Base-by-base conservation (phyloP, 1,284 basidiomycete genomes). In the Ustilago cynodontis region DNA sequence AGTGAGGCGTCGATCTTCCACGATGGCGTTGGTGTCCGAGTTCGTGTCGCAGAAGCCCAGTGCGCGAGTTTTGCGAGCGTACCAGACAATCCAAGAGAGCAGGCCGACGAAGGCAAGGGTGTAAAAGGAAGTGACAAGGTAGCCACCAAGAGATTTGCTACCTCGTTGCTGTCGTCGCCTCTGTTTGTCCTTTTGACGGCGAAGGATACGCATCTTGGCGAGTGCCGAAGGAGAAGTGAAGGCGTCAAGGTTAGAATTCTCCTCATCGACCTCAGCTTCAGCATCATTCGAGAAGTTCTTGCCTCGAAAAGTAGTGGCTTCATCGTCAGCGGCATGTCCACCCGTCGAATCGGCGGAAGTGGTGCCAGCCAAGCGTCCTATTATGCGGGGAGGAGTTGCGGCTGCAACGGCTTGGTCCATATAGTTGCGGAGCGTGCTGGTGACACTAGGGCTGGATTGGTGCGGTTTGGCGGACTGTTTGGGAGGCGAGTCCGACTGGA, bases 11-110 rank as follows among this genome's bases (percentile, higher is more conserved):
- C 66, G 77, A 13, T 67, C 74, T 43, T 70, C 41, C 16, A 80
- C 63, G 22, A 76, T 54, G 24, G 65, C 37, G 55, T 81, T 82
- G 52, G 66, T 65, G 33, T 65, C 24, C 11, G 71, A 68, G 10
- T 67, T 70, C 5, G 61, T 73, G 47, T 80, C 77, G 63, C 84
- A 85, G 59, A 73, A 85, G 35, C 84, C 84, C 2, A 82, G 57
- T 4, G 60, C 60, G 6, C 65, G 66, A 13, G 74, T 79, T n/a
- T 80, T 79, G 24, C 64, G 61, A 22, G 79, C 78, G 58, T 80
- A 83, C 76, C 80, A 84, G 1, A 83, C 24, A 16, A 49, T 65
- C 53, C 60, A 82, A 11, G 64, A 58, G 3, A 71, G 24, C 14
- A 69, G 11, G 20, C 53, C 53, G 6, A 78, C 26, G 24, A 45